phyloP scores from a whole-genome alignment of 495 filamentous ascomycete species.

The Penicillium steckii region DNA sequence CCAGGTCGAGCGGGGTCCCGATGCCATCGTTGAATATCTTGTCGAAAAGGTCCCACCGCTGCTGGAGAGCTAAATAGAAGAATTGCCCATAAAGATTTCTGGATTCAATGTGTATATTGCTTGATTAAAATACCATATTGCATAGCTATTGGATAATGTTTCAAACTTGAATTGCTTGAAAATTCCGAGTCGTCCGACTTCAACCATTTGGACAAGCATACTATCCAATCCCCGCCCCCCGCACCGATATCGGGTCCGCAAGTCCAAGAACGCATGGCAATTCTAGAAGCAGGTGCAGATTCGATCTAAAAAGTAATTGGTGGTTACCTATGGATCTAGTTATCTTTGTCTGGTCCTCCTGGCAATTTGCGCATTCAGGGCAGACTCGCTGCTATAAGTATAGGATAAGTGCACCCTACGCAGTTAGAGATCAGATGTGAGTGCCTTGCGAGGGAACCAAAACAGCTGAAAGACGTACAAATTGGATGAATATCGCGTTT shows the following conservation, averaged over 20 bases:
- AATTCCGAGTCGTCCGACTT: neutral
- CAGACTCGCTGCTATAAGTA: too few relatives aligned
- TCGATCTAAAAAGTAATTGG: neutral
- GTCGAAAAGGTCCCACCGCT: conserved; percentile 55
- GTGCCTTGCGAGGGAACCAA: too few relatives aligned
- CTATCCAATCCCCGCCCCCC: neutral
- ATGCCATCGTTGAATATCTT: conserved; percentile 65
- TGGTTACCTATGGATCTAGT: too few relatives aligned
- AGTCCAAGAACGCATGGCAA: too few relatives aligned
- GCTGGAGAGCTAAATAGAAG: conserved; percentile 38
- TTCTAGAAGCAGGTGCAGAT: neutral
- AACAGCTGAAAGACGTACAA: too few relatives aligned
- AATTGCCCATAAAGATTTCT: neutral
- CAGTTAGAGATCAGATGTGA: too few relatives aligned
- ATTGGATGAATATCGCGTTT: neutral
- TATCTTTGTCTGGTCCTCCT: too few relatives aligned
- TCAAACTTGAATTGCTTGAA: neutral
- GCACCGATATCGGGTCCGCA: neutral
- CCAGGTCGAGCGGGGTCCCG: conserved; percentile 62
- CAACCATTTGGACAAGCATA: neutral
- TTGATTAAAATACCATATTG: neutral
- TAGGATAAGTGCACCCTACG: too few relatives aligned
- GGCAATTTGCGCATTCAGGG: too few relatives aligned
- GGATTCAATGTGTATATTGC: neutral
- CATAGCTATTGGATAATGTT: neutral